Conservation (phyloP, 108 stramenopile species). For the Poteriospumella lacustris region DNA sequence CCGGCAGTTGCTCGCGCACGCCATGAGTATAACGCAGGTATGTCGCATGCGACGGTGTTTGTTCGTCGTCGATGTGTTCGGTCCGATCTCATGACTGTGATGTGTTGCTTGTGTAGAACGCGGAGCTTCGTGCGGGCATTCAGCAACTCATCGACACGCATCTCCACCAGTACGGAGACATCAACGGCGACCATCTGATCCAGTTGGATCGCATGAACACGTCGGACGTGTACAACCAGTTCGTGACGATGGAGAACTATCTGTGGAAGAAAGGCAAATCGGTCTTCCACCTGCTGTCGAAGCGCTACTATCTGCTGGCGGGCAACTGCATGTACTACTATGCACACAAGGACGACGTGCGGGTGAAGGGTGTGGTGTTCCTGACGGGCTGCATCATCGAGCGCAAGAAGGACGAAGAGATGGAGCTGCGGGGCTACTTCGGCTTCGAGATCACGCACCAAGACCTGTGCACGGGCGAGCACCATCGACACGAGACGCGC, state of each 20-base stretch:
- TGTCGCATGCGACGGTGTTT: background rate
- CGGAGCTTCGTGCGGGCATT: too few relatives aligned
- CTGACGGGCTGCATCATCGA: constrained; percentile 51
- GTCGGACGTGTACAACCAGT: background rate
- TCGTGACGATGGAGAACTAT: constrained; percentile 35
- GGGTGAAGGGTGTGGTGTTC: constrained; percentile 48
- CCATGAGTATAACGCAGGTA: background rate
- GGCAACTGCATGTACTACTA: constrained; percentile 58
- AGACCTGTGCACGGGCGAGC: constrained; percentile 27
- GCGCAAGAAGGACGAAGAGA: constrained; percentile 26
- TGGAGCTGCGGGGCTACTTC: constrained; percentile 42
- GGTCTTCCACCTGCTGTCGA: constrained; percentile 14
- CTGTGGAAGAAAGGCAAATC: constrained; percentile 43
- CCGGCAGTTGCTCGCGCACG: too few relatives aligned
- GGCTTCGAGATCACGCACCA: constrained; percentile 44
- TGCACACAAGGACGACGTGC: constrained; percentile 41
- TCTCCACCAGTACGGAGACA: too few relatives aligned
- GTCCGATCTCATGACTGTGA: too few relatives aligned
- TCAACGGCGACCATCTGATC: too few relatives aligned
- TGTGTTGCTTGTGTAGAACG: too few relatives aligned
- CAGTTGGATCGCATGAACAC: too few relatives aligned
- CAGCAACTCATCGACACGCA: too few relatives aligned
- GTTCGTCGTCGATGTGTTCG: background rate
- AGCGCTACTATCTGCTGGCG: constrained; percentile 47
- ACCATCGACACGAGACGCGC: constrained; percentile 26